Base-by-base conservation (phyloP, 2,329 filamentous ascomycete species). In the Alternaria viburni region DNA sequence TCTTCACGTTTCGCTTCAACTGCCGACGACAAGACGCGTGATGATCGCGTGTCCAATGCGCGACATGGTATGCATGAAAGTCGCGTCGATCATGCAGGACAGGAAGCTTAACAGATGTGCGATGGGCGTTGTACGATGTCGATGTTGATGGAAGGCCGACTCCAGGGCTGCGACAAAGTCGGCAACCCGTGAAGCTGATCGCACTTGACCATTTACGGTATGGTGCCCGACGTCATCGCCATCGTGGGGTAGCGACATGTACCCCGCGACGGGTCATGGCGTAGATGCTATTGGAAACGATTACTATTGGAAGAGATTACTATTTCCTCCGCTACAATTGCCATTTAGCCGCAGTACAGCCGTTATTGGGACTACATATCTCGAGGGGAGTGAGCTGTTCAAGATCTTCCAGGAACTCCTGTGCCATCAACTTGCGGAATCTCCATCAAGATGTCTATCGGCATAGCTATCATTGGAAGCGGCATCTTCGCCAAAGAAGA, bases 401-500 rank as follows among this genome's bases (percentile, higher is more conserved):
- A 43, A 45, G 32, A 28, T 51, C 19, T 36, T 45, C 28, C 9
- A 60, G 9, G 17, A 28, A 19, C 23, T 17, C 6, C 30, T 25
- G 49, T 52, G 49, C 19, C 28, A 25, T 13, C 19, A 17, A 41
- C 19, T 52, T n/a, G 28, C 12, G 10, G 23, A 32, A 41, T 23
- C 1, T 36, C 1, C 30, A 52, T 23, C 49, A 41, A 25, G 2
- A 52, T 74, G 72, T 69, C 77, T n/a, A 78, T 86, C 54, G 85
- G 86, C 62, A 81, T 90, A 45, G 89, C 89, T 47, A 83, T 91
- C 59, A 84, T 91, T 57, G 89, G 88, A 41, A 86, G 86, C 65
- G 88, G 88, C 71, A 87, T 90, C 70, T 90, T 90, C 69, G 86
- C 86, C 68, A 85, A 84, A 70, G 84, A 86, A 73, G 81, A 88